A percentile compares a stretch with the other conserved stretches of the same genome.
Conservation (phyloP, 768 basidiomycete species). For the Boletus eberwhitei region DNA sequence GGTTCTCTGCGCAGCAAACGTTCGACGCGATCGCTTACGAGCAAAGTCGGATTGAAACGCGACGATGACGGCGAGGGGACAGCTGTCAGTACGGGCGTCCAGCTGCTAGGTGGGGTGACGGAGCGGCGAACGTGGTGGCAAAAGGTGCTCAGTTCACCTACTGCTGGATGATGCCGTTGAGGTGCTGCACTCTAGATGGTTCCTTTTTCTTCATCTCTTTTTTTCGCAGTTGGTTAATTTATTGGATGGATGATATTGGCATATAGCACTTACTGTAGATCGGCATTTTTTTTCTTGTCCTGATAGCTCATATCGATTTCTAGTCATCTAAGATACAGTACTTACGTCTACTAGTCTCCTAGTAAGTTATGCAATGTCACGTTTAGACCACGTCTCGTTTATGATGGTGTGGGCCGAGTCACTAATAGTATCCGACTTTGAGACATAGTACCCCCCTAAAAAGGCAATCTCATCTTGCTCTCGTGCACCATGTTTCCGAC, state of each 20-base stretch:
- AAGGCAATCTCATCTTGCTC: not conserved
- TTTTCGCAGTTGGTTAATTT: conserved; percentile 1
- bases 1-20: conserved; percentile 21
- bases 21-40: conserved; percentile 20
- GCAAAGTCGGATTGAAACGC: conserved; percentile 2
- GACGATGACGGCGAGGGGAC: not conserved
- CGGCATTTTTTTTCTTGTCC: not conserved
- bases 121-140: conserved; percentile 33
- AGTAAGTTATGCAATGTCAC: not conserved
- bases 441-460: not conserved
- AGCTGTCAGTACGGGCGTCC: not conserved
- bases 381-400: not conserved
- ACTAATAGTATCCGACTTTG: too few species aligned
- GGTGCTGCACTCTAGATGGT: not conserved
- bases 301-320: not conserved
- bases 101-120: not conserved
- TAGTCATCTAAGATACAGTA: not conserved
- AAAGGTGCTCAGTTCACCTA: conserved; percentile 26
- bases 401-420: not conserved
- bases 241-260: not conserved
- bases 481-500: conserved; percentile 24
- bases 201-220: not conserved
- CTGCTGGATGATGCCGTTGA: conserved; percentile 1
- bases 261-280: not conserved
- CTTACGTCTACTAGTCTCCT: not conserved